phyloP scores from a whole-genome alignment of 1,284 basidiomycete genomes.

The Entoloma clypeatum region DNA sequence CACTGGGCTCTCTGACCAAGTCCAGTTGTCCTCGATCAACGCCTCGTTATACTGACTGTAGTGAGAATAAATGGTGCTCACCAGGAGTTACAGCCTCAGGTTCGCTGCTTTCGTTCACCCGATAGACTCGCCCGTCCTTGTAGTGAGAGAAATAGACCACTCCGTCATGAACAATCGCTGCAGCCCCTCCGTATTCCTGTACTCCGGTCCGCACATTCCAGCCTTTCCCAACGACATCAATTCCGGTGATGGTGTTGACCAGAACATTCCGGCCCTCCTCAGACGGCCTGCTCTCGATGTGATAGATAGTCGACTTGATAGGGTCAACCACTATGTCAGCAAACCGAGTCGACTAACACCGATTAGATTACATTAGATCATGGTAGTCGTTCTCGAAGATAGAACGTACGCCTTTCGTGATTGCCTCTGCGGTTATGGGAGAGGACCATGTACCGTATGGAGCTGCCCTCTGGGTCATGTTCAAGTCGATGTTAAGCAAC shows the following conservation, averaged over 20 bases:
- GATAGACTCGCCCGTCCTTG: conserved; percentile 48
- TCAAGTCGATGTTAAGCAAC: too few relatives aligned
- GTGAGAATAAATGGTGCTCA: conserved; percentile 23
- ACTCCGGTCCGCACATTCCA: conserved; percentile 60
- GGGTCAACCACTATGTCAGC: conserved; percentile 53
- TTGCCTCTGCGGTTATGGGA: conserved; percentile 49
- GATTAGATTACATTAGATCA: conserved; percentile 2
- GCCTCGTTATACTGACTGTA: background rate
- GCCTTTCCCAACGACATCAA: conserved; percentile 46
- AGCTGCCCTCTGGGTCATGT: conserved; percentile 24
- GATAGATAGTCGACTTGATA: conserved; percentile 48
- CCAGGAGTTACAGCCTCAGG: conserved; percentile 62
- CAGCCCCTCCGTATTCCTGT: conserved; percentile 57
- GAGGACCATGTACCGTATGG: conserved; percentile 63
- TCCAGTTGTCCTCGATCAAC: background rate
- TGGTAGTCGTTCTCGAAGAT: background rate
- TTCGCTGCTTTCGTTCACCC: conserved; percentile 23
- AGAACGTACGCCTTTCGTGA: conserved; percentile 47
- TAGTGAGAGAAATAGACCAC: conserved; percentile 56
- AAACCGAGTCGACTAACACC: conserved; percentile 10
- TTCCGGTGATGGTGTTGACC: conserved; percentile 43
- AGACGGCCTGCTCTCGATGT: conserved; percentile 58
- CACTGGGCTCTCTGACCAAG: conserved; percentile 26
- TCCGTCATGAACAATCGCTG: conserved; percentile 47
- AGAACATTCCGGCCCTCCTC: conserved; percentile 58